phyloP scores from a whole-genome alignment of 2,329 filamentous ascomycete genomes.

The Calonectria hawksworthii region DNA sequence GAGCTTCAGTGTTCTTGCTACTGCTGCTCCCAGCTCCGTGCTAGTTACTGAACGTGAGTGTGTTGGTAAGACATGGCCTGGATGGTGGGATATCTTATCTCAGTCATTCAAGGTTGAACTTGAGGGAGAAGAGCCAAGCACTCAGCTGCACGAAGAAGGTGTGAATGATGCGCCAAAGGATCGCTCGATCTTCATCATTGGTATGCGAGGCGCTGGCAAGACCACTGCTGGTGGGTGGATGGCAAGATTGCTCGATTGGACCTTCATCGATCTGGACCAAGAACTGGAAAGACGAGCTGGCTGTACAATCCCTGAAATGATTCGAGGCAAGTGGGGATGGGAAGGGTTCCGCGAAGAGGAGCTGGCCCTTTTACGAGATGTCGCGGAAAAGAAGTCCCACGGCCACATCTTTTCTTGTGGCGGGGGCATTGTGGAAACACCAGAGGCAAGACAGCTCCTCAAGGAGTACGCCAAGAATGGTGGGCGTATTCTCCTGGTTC shows the following conservation, averaged over 20 bases:
- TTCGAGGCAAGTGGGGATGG: constrained; percentile 82
- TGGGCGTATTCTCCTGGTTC: constrained; percentile 88
- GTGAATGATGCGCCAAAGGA: constrained; percentile 46
- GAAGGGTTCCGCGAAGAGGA: constrained; percentile 88
- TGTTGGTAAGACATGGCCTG: constrained; percentile 97
- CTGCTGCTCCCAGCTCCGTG: constrained; percentile 78
- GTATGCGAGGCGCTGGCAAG: constrained; percentile 97
- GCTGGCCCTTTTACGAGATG: constrained; percentile 77
- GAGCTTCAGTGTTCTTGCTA: constrained; percentile 93
- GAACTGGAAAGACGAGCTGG: constrained; percentile 83
- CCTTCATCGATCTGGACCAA: constrained; percentile 88
- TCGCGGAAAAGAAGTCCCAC: constrained; percentile 80
- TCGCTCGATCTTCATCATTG: constrained; percentile 91
- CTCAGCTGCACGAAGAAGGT: constrained; percentile 31
- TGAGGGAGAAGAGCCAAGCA: constrained; percentile 77
- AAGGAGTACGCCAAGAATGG: constrained; percentile 79
- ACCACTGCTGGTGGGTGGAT: constrained; percentile 94
- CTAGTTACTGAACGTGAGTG: constrained; percentile 92
- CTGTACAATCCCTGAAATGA: constrained; percentile 87
- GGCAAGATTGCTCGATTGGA: constrained; percentile 79
- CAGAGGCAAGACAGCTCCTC: constrained; percentile 83
- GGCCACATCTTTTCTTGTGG: constrained; percentile 93
- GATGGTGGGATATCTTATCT: constrained; percentile 94
- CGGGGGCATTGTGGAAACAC: constrained; percentile 90
- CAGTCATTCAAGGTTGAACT: constrained; percentile 82